Evolutionary conservation across 192 early-diverging fungal genomes (phyloP), one percentile per base, ranked within the genome.

Genomic region (Neocallimastix lanati): DNA sequence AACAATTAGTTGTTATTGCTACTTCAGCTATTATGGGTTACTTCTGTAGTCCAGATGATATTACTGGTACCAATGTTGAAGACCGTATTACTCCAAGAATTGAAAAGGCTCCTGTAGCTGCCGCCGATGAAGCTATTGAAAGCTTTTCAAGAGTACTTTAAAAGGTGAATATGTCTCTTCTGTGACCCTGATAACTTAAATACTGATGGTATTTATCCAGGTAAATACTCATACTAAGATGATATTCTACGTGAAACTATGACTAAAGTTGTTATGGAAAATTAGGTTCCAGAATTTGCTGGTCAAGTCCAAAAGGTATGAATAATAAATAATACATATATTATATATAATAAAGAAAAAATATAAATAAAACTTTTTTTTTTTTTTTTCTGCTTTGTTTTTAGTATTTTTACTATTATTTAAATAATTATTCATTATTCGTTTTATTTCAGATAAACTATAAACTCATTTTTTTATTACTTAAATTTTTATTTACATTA

Each of bases 171-270:
- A 98, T 13, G 40, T 99, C 28, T n/a, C n/a, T 98, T 96, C 83
- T 93, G 93, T 80, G 92, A 92, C 21, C 90, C 91, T 12, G 96
- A 99, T 87, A 99, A 99, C 84, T 88, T 99, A 78, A 98, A 98
- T 87, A 99, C 97, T 13, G 97, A 99, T 86, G 97, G 94, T 36
- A 98, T 98, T 79, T 99, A 99, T 82, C 94, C 97, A 11, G 97
- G 97, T 58, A 97, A 96, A 82, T 99, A 98, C 87, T 98, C 96
- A 4, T 99, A 99, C 83, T 91, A 95, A 82, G 97, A 99, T 83
- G 95, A 98, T 81, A 91, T 99, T 83, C 89, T 91, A 13, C 88
- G 91, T 12, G 94, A 94, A 77, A 88, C 91, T 30, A 99, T 99
- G 97, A 90, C 90, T 76, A 86, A 92, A 83, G 95, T 99, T 1